These are phyloP conservation scores for Melaleuca quinquenervia DNA, from an alignment of 345 rosid species.

Conservation along the genomic window DNA sequence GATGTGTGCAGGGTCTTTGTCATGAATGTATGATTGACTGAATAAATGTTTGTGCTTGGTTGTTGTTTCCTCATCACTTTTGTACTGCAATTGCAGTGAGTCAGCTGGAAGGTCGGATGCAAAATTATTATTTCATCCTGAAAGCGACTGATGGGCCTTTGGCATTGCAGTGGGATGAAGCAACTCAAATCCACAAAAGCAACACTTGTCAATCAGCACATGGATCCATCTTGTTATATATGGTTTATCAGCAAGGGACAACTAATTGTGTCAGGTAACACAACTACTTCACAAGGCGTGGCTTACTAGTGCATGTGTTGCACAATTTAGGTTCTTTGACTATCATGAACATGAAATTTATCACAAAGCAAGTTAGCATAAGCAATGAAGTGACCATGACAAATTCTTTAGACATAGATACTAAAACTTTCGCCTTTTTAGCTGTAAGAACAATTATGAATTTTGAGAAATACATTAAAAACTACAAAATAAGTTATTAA, in stretches of 20 bases:
- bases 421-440: not conserved
- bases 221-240: slow-evolving; percentile 35
- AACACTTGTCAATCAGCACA: slow-evolving; percentile 27
- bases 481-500: not conserved
- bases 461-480: not conserved
- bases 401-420: not conserved
- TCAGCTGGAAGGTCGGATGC: too few species aligned
- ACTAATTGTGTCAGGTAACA: slow-evolving; percentile 27
- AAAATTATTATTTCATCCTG: not conserved
- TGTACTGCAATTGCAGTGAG: too few species aligned
- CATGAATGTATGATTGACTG: not conserved
- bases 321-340: not conserved
- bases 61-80: too few species aligned
- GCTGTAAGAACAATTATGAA: not conserved
- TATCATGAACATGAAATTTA: not conserved
- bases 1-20: not conserved
- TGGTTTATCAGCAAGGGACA: slow-evolving; percentile 48
- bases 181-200: slow-evolving; percentile 50
- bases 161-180: slow-evolving; percentile 36
- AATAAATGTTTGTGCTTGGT: too few species aligned
- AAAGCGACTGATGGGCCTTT: not conserved
- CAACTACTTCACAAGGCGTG: not conserved
- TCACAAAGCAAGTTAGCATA: not conserved
- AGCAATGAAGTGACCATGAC: not conserved
- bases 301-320: not conserved